A percentile compares a stretch with the other conserved stretches of the same genome.
Evolutionary conservation across 2,329 filamentous ascomycete species (phyloP).

Genomic region (Dactylellina drechsleri): DNA sequence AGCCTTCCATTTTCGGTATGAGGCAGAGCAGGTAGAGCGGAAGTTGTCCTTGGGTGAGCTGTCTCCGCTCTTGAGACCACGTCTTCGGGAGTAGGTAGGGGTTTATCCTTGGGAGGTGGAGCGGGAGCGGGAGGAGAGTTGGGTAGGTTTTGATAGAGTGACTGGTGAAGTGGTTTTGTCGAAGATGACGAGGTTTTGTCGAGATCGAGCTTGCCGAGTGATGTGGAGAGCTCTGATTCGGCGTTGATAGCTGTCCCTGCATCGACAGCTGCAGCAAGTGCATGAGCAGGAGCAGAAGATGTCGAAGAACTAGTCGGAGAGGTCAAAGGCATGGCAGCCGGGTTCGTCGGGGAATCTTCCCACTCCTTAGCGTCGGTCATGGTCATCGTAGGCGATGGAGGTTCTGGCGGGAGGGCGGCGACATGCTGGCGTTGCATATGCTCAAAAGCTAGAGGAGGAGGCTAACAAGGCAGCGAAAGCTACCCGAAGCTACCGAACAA

Average conservation of each 20-base stretch:
- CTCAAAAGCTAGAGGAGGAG: slow-evolving; percentile 7
- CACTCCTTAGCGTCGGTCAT: slow-evolving; percentile 27
- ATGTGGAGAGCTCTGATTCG: slow-evolving; percentile 53
- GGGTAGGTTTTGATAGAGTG: slow-evolving; percentile 35
- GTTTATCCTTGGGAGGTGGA: slow-evolving; percentile 56
- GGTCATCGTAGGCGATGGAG: slow-evolving; percentile 32
- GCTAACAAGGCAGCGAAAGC: slow-evolving; percentile 8
- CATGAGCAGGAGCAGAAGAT: slow-evolving; percentile 13
- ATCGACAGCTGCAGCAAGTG: not conserved
- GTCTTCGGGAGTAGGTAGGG: slow-evolving; percentile 55
- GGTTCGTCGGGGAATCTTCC: slow-evolving; percentile 49
- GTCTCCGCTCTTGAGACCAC: slow-evolving; percentile 56
- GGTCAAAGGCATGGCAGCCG: slow-evolving; percentile 21
- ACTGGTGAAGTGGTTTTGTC: slow-evolving; percentile 26
- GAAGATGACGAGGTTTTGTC: slow-evolving; percentile 7
- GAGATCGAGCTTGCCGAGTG: slow-evolving; percentile 45
- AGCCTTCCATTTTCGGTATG: slow-evolving; percentile 50
- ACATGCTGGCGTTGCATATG: slow-evolving; percentile 16
- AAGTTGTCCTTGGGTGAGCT: slow-evolving; percentile 28
- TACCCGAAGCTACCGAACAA: slow-evolving; percentile 18
- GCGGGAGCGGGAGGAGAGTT: slow-evolving; percentile 57
- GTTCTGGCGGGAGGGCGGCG: slow-evolving; percentile 9
- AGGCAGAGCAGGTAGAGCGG: slow-evolving; percentile 43
- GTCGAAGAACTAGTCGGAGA: slow-evolving; percentile 24
- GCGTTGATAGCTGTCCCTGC: slow-evolving; percentile 25